Evolutionary conservation across 768 basidiomycete genomes (phyloP).

Genomic region (Naganishia vishniacii): DNA sequence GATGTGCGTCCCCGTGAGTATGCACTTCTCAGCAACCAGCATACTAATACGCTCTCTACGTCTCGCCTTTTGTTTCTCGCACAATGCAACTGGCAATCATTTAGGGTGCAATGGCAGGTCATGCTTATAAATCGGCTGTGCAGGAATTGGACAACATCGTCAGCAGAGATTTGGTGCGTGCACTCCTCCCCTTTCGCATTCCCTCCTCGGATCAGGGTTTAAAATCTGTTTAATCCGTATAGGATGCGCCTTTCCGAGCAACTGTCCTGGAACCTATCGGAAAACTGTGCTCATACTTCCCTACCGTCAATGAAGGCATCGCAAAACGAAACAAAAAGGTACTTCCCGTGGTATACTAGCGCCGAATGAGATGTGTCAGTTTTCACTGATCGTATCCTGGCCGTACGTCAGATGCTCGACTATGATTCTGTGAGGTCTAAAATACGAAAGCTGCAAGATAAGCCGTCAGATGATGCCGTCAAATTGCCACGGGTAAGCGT

Average conservation of each 20-base stretch:
- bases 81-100: neutral
- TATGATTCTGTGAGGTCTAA: conserved; percentile 89
- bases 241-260: conserved; percentile 83
- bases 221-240: neutral
- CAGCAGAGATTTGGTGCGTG: conserved; percentile 60
- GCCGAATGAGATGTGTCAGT: no score
- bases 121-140: conserved; percentile 90
- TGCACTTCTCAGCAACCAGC: neutral
- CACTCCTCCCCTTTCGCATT: conserved; percentile 49
- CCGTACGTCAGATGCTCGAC: conserved; percentile 78
- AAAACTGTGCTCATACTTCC: conserved; percentile 93
- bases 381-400: neutral
- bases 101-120: conserved; percentile 85
- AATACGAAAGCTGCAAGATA: conserved; percentile 80
- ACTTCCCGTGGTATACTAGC: conserved; percentile 16
- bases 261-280: conserved; percentile 92
- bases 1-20: conserved; percentile 35
- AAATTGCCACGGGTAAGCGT: conserved; percentile 71
- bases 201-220: neutral
- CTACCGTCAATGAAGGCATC: conserved; percentile 87
- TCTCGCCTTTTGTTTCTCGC: no score
- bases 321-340: conserved; percentile 95
- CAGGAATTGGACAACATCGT: conserved; percentile 86
- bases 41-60: no score
- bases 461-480: conserved; percentile 86